These are phyloP conservation scores for Boletus bicolor DNA, from an alignment of 768 basidiomycete genomes.

Conservation along the genomic window DNA sequence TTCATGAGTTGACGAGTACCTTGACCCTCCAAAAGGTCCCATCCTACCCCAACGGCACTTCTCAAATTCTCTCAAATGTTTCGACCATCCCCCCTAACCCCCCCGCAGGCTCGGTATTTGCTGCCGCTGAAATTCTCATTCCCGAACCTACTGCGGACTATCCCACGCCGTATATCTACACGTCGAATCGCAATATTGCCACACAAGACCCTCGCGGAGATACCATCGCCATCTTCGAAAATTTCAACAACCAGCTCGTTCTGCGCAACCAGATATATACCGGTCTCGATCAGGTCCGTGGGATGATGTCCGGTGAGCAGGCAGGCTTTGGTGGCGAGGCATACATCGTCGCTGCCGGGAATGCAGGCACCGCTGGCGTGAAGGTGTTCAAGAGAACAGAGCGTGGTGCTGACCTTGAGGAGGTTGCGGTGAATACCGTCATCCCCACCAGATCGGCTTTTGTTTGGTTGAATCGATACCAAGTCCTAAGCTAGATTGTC, in stretches of 20 bases:
- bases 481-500: neutral
- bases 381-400: constrained; percentile 54
- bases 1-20: constrained; percentile 57
- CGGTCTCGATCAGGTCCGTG: constrained; percentile 59
- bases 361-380: constrained; percentile 52
- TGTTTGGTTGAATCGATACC: constrained; percentile 35
- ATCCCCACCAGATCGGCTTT: constrained; percentile 52
- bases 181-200: constrained; percentile 63
- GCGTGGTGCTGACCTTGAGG: constrained; percentile 47
- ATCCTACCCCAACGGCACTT: constrained; percentile 45
- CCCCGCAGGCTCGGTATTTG: constrained; percentile 39
- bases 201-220: constrained; percentile 53
- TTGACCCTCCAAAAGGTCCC: constrained; percentile 54
- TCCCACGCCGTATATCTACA: constrained; percentile 56
- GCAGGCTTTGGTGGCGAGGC: constrained; percentile 44
- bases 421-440: constrained; percentile 52
- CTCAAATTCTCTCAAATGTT: constrained; percentile 47
- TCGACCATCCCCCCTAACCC: constrained; percentile 45
- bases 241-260: constrained; percentile 36
- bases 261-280: constrained; percentile 58
- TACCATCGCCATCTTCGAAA: constrained; percentile 60
- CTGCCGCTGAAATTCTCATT: constrained; percentile 63
- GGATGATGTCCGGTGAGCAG: constrained; percentile 55
- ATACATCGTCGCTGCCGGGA: constrained; percentile 54
- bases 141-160: constrained; percentile 45